Base-by-base conservation (phyloP, 208 protist genomes). In the Leishmania guyanensis region DNA sequence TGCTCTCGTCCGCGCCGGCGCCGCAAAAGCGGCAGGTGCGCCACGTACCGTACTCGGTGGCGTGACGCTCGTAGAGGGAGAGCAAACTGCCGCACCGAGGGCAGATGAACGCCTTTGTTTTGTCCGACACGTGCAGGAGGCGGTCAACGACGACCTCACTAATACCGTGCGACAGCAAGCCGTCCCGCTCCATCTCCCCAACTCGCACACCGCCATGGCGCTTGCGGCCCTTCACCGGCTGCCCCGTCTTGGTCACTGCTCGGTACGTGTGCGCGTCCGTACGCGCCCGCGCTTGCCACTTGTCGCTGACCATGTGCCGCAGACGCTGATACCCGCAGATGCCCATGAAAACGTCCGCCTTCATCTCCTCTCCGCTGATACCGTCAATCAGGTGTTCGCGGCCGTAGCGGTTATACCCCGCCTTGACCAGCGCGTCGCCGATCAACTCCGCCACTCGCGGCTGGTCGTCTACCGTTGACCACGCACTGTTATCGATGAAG, bases 121-220 rank as follows among this genome's bases (percentile, higher is more conserved):
- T 96, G 84, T 98, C 96, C 0, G 94, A 98, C 46, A 96, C 93
- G 81, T 95, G 92, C 82, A 99, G 84, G 5, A 99, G 93, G 56
- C 99, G 96, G 84, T 99, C 99, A 54, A 99, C 90, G 3, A 99
- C 90, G n/a, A 99, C 92, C 88, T 99, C 99, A n/a, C 98, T 95
- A 17, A 97, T 92, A 73, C 99, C 99, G 89, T 99, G 99, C 29
- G 98, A 99, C 9, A 99, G 87, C 46, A 99, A 83, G 9, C 97
- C 98, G 88, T 99, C 99, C 77, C 99, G 98, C 93, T 99, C 99
- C 99, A 99, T 99, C 91, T 99, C 99, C 60, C 99, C 99, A 5
- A 99, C 99, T 71, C 99, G 98, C 64, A 99, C 99, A 84, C 99
- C 99, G 84, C 99, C 98, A 86, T 98, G 96, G 29, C 92, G 89